These are phyloP conservation scores for Colletotrichum horii DNA, from an alignment of 2,329 filamentous ascomycete genomes.

Conservation along the genomic window DNA sequence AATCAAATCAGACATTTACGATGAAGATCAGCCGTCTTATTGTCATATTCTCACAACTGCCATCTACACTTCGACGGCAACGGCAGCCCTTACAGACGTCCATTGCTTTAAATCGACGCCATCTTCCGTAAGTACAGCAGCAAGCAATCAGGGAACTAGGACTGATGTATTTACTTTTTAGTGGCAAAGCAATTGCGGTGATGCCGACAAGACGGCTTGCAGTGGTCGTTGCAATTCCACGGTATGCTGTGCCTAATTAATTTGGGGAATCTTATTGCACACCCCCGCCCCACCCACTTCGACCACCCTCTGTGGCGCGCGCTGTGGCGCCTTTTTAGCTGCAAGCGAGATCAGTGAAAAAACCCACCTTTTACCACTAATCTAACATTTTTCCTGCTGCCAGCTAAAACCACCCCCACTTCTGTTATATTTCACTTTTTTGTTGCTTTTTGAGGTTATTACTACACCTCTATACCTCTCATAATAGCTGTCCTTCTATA, in stretches of 20 bases:
- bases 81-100: not conserved
- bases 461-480: too few species aligned
- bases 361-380: too few species aligned
- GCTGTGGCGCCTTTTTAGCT: too few species aligned
- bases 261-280: too few species aligned
- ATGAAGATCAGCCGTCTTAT: not conserved
- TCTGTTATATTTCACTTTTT: too few species aligned
- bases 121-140: not conserved
- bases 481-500: too few species aligned
- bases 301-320: too few species aligned
- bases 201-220: not conserved
- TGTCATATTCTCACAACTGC: not conserved
- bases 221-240: not conserved
- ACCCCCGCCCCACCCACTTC: too few species aligned
- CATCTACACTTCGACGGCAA: not conserved
- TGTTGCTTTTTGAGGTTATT: too few species aligned
- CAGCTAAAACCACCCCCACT: too few species aligned
- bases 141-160: rapidly evolving
- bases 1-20: not conserved
- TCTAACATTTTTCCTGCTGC: too few species aligned
- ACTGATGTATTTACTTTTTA: not conserved
- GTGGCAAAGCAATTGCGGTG: not conserved
- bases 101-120: not conserved
- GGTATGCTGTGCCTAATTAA: not conserved
- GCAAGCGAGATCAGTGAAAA: too few species aligned